Evolutionary conservation across 2,329 filamentous ascomycete genomes (phyloP), one percentile per base, ranked within the genome.

Genomic region (Trichophyton schoenleinii): DNA sequence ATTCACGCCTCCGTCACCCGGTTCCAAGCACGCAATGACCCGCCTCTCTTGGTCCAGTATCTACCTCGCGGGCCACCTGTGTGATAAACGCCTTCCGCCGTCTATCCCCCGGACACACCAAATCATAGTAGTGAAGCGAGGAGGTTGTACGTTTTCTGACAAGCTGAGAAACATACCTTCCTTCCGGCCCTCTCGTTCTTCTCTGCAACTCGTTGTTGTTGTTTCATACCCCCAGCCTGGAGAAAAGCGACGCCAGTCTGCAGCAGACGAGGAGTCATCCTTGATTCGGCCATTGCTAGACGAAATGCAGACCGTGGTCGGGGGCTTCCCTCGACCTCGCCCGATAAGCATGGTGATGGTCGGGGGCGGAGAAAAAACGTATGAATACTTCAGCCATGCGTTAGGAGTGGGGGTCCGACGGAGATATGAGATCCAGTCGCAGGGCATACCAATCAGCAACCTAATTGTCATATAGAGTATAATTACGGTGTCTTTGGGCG

Each of bases 161-260:
- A 99, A 99, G 72, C 76, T 97, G 0, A 80, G 81, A 59, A 91
- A 89, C 66, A 91, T 97, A n/a, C 91, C 92, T 0, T 82, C 83
- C 8, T 92, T 86, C 70, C 79, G 84, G 1, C 85, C 88, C 0
- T 78, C 79, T 0, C 71, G 78, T 0, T 71, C 73, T 2, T 80
- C 85, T 0, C 77, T 97, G 18, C 88, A 95, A 71, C 81, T 97
- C 2, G 89, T 97, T 31, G 77, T 67, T 60, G 59, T 67, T 9
- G 66, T 67, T 22, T 67, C 66, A 13, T 67, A 66, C 31, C 97
- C 49, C 1, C 49, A 64, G 48, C 61, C 60, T 46, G 49, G 57
- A 63, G 61, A 64, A 62, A 49, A 42, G 34, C 60, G 57, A 15
- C 38, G 60, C 13, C 59, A 57, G 25, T 49, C 58, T 8, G 70